Evolutionary conservation across 208 protist genomes (phyloP).

Genomic region (Trypanosoma caninum): DNA sequence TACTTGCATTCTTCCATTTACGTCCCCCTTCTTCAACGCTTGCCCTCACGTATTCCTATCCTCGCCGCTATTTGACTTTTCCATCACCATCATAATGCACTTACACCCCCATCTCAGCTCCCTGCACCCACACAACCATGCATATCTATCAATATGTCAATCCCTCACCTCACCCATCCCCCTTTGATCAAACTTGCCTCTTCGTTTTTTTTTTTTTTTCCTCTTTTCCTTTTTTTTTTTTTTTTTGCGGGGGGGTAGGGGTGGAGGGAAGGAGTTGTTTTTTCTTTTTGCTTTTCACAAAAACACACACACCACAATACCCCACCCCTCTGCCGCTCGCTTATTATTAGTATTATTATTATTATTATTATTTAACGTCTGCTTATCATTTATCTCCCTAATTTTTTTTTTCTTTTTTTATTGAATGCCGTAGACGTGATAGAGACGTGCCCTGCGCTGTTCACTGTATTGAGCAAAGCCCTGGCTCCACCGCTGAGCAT

Average conservation of each 20-base stretch:
- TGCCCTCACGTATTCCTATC: too few relatives aligned
- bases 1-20: too few relatives aligned
- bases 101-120: too few relatives aligned
- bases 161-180: too few relatives aligned
- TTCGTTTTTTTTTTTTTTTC: background rate
- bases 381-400: background rate
- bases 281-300: background rate
- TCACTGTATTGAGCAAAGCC: conserved; percentile 35
- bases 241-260: background rate
- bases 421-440: conserved; percentile 64
- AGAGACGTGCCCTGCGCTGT: conserved; percentile 50
- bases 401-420: conserved; percentile 23
- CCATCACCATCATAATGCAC: too few relatives aligned
- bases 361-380: background rate
- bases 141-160: too few relatives aligned
- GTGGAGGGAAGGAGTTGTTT: background rate
- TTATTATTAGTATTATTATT: too few relatives aligned
- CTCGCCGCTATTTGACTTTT: too few relatives aligned
- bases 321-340: too few relatives aligned
- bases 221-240: background rate
- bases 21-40: too few relatives aligned
- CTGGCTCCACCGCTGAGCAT: conserved; percentile 44
- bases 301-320: background rate
- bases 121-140: too few relatives aligned
- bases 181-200: background rate